Evolutionary conservation across 257 asterid species (phyloP), one percentile per base, ranked within the genome.

Genomic region (Scutellaria galericulata): DNA sequence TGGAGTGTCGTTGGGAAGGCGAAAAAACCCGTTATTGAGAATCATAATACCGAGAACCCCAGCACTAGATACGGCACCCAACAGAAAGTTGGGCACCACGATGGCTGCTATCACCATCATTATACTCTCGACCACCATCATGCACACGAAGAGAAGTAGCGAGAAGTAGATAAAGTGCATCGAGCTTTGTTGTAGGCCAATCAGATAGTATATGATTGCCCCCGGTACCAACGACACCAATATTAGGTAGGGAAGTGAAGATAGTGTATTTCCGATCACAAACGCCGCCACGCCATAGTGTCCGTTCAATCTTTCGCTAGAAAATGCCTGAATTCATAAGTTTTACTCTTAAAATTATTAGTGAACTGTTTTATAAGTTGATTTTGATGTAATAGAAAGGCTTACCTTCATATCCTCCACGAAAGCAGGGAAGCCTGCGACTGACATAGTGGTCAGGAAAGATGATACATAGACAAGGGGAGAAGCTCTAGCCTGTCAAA

Each of bases 341-440:
- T 18, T 18, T 18, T 18, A 18, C 18, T 0, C 18, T 18, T 18
- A 0, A 18, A 18, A 18, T 18, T 18, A 18, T 18, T 18, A 18
- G 18, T 18, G 18, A 18, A 18, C 18, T 18, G 18, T 18, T 18
- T 18, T 18, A 18, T 18, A 18, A 18, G 18, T 18, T 18, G 18
- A 18, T 18, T 18, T 18, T 18, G 18, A 18, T 18, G 18, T 52
- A 6, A 7, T 7, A 24, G 14, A n/a, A 42, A 13, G 47, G 8
- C 35, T 66, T 46, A 82, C 86, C 81, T 86, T 86, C 89, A 86
- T 86, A 39, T 86, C 89, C 70, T 86, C 89, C 20, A 80, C 85
- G 35, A 86, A 80, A n/a, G 91, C 84, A 52, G 86, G 87, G 78
- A 86, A 84, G 41, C 91, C 89, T 35, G 87, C 86, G 11, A 78